These are phyloP conservation scores for Calonectria multiphialidica DNA, from an alignment of 2,329 filamentous ascomycete genomes.

Conservation along the genomic window DNA sequence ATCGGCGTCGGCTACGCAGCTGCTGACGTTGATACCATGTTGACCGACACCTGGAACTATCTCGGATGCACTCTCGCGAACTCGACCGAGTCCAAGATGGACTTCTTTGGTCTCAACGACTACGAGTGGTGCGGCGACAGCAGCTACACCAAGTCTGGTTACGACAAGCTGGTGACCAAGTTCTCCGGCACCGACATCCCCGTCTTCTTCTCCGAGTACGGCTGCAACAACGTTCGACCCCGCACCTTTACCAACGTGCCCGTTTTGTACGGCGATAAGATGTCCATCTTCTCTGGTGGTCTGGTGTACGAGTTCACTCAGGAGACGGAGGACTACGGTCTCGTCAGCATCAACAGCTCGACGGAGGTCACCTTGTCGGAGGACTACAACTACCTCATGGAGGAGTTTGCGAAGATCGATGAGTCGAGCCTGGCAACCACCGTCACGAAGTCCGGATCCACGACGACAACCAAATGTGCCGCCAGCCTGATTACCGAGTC, in stretches of 20 bases:
- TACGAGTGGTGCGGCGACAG: constrained; percentile 10
- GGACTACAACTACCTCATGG: background rate
- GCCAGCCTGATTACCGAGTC: background rate
- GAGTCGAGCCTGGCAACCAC: background rate
- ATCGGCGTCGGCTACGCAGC: constrained; percentile 1
- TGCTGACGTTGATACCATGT: background rate
- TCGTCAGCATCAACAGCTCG: background rate
- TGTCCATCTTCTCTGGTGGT: background rate
- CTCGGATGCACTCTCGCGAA: background rate
- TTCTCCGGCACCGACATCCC: background rate
- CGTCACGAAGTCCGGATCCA: background rate
- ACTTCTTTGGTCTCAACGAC: constrained; percentile 5
- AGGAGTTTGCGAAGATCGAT: background rate
- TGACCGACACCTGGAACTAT: background rate
- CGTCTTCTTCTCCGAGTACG: constrained; percentile 10
- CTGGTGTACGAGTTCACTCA: background rate
- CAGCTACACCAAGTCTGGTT: constrained; percentile 1
- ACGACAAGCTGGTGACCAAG: background rate
- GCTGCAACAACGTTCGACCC: background rate
- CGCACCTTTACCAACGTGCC: constrained; percentile 2
- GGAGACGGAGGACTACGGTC: background rate
- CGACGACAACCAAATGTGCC: background rate
- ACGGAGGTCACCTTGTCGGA: background rate
- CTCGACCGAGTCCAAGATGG: background rate
- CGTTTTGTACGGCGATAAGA: background rate